These are phyloP conservation scores for Mycena crocata DNA, from an alignment of 768 basidiomycete genomes.

Conservation along the genomic window DNA sequence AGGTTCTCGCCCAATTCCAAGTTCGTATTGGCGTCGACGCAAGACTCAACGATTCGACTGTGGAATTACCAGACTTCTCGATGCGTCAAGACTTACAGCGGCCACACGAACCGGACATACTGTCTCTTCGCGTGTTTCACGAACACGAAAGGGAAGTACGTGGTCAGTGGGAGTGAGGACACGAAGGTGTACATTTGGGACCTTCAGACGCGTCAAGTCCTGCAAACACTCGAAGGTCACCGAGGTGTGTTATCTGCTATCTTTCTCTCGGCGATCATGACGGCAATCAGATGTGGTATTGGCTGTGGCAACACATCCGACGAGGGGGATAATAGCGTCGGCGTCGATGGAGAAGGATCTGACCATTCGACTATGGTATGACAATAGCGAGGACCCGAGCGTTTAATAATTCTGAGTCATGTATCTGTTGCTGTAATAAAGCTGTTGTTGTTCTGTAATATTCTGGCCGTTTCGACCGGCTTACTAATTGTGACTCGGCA, in stretches of 20 bases:
- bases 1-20: conserved; percentile 93
- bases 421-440: background rate
- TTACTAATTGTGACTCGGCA: conserved; percentile 9
- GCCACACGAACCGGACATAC: conserved; percentile 88
- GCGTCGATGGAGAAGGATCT: conserved; percentile 92
- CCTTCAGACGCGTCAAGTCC: conserved; percentile 80
- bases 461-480: background rate
- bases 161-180: conserved; percentile 93
- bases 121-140: conserved; percentile 80
- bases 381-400: conserved; percentile 44
- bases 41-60: conserved; percentile 93
- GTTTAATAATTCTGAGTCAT: background rate
- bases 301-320: conserved; percentile 85
- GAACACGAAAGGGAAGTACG: conserved; percentile 69
- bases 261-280: conserved; percentile 12
- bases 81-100: conserved; percentile 92
- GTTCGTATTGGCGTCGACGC: conserved; percentile 90
- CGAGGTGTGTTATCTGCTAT: conserved; percentile 61
- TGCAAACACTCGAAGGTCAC: conserved; percentile 84
- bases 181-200: conserved; percentile 92
- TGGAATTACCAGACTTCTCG: conserved; percentile 95
- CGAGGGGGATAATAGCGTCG: conserved; percentile 80
- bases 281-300: conserved; percentile 69
- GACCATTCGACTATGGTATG: conserved; percentile 85
- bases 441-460: conserved; percentile 14